phyloP scores from a whole-genome alignment of 768 basidiomycete genomes.

The Leccinum variicolor region DNA sequence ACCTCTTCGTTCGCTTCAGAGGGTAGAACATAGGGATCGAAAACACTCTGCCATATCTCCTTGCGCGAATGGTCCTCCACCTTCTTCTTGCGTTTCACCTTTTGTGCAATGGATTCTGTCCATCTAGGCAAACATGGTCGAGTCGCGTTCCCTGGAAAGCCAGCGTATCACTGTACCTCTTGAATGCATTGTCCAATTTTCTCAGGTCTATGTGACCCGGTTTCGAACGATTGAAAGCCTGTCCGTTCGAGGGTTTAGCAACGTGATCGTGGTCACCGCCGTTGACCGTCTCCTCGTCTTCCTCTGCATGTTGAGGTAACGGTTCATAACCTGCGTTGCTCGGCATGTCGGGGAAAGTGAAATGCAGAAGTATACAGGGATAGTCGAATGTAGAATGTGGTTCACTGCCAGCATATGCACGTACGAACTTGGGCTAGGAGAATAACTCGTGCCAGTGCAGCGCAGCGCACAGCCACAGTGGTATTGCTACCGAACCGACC shows the following conservation, averaged over 20 bases:
- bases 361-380: background rate
- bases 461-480: conserved; percentile 21
- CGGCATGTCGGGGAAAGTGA: conserved; percentile 33
- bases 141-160: background rate
- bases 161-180: conserved; percentile 45
- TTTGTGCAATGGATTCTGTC: conserved; percentile 85
- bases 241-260: conserved; percentile 25
- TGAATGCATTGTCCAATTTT: conserved; percentile 81
- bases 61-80: conserved; percentile 58
- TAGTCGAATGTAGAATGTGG: conserved; percentile 13
- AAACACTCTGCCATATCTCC: conserved; percentile 78
- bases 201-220: conserved; percentile 75
- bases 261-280: conserved; percentile 28
- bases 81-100: conserved; percentile 78
- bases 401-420: conserved; percentile 13
- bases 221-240: conserved; percentile 33
- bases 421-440: conserved; percentile 7
- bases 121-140: conserved; percentile 44
- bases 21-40: conserved; percentile 57
- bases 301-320: conserved; percentile 39
- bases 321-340: conserved; percentile 46
- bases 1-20: conserved; percentile 29
- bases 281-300: conserved; percentile 37
- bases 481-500: background rate
- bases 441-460: background rate